Evolutionary conservation across 208 protist species (phyloP), one percentile per base, ranked within the genome.

Genomic region (Endotrypanum monterogeii): DNA sequence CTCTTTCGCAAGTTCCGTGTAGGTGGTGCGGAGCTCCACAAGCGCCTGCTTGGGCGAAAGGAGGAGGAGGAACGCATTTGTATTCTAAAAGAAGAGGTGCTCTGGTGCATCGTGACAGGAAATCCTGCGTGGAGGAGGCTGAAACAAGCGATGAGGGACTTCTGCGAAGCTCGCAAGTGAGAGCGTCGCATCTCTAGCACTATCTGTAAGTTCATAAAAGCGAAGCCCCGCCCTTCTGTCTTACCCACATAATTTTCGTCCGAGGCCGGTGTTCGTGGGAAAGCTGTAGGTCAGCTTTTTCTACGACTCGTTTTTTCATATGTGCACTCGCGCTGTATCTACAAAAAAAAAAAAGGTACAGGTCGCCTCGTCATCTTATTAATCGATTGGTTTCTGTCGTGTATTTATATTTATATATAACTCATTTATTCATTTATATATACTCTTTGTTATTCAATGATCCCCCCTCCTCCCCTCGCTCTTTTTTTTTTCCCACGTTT

Each of bases 11-110:
- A 62, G 37, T 84, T 87, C 48, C n/a, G 68, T 0, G 6, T 54
- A 23, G 57, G 61, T 5, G 51, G 71, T 23, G 51, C 51, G 12
- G 32, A 28, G 52, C 67, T 84, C 57, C 63, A 63, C 18, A 51
- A 82, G 50, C 35, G 54, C 30, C 18, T 74, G 41, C 58, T 87
- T 39, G 30, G 62, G 30, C 86, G 66, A 48, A 61, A 71, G 67
- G 83, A 87, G 67, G 71, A 83, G 35, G 72, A 71, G 30, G 69
- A 55, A 11, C 78, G 83, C 28, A 74, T 82, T 55, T 50, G 65
- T 1, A 82, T 88, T 20, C 30, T 88, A 35, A 82, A 73, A 61
- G 83, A 86, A 41, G 78, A 83, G 73, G 74, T 87, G 37, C 56
- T 83, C 56, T 86, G 83, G 83, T 78, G 73, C 25, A 56, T 85